These are phyloP conservation scores for Malus hybrid DNA, from an alignment of 331 rosid genomes.

Conservation along the genomic window DNA sequence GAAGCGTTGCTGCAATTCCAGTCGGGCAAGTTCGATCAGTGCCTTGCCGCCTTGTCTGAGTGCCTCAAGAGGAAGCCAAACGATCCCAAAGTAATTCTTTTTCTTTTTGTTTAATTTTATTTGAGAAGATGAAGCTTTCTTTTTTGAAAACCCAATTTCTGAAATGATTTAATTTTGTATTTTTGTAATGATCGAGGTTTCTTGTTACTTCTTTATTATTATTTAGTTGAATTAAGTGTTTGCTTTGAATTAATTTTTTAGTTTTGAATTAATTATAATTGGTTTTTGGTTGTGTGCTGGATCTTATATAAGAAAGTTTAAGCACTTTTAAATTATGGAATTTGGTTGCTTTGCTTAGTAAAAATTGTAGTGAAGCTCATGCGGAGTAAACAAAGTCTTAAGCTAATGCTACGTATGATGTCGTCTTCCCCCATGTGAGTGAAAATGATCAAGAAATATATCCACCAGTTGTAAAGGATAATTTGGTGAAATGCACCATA, in stretches of 20 bases:
- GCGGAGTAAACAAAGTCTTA: neutral
- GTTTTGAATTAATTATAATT: neutral
- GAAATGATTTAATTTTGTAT: too few relatives aligned
- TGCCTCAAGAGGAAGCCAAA: constrained; percentile 56
- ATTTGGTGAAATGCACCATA: neutral
- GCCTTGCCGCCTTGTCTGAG: constrained; percentile 65
- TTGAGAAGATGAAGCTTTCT: too few relatives aligned
- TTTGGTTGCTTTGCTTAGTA: neutral
- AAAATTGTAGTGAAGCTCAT: neutral
- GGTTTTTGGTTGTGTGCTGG: neutral
- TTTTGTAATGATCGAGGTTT: too few relatives aligned
- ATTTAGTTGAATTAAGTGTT: neutral
- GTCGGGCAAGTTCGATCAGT: constrained; percentile 69
- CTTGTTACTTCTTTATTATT: too few relatives aligned
- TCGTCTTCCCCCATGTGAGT: neutral
- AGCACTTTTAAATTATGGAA: neutral
- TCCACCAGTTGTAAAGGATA: neutral
- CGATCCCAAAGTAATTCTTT: constrained; percentile 69
- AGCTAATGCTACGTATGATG: neutral
- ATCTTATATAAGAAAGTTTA: neutral
- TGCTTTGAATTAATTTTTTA: neutral
- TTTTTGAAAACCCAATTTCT: too few relatives aligned
- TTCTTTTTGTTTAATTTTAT: neutral
- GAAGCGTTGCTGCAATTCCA: constrained; percentile 85
- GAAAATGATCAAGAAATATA: neutral